These are phyloP conservation scores for Bonnemaisonia californica DNA, from an alignment of 31 red algal genomes.

Conservation along the genomic window DNA sequence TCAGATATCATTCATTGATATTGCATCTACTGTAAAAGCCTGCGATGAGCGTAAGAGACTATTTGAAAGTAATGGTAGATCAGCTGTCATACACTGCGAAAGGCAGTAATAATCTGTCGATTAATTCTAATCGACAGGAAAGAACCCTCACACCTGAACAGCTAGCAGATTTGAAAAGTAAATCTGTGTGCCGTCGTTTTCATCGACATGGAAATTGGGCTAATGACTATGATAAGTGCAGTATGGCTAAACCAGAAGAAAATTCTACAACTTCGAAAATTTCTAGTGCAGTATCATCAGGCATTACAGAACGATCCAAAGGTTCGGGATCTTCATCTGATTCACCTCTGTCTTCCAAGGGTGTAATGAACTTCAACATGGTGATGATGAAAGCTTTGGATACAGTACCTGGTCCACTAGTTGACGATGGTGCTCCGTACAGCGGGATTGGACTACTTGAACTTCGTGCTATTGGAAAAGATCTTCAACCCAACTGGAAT, in stretches of 20 bases:
- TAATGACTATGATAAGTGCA: no score
- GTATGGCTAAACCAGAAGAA: no score
- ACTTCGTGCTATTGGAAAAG: neutral
- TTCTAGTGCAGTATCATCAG: no score
- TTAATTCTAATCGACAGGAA: no score
- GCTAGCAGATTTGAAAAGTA: no score
- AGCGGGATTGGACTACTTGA: constrained; percentile 4
- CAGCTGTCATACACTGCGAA: neutral
- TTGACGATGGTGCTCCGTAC: constrained; percentile 2
- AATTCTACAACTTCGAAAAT: no score
- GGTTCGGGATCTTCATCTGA: no score
- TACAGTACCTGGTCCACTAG: neutral
- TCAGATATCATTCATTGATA: neutral
- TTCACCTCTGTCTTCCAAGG: neutral
- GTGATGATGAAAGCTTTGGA: neutral
- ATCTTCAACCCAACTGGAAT: neutral
- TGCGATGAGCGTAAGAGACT: neutral
- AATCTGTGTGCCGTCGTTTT: no score
- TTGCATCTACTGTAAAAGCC: neutral
- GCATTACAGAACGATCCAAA: no score
- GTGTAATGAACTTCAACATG: neutral
- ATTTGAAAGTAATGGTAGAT: neutral
- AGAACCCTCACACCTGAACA: no score
- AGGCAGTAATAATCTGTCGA: neutral
- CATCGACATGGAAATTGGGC: no score